Conservation (phyloP, 306 rosid species). For the Nissolia schottii region DNA sequence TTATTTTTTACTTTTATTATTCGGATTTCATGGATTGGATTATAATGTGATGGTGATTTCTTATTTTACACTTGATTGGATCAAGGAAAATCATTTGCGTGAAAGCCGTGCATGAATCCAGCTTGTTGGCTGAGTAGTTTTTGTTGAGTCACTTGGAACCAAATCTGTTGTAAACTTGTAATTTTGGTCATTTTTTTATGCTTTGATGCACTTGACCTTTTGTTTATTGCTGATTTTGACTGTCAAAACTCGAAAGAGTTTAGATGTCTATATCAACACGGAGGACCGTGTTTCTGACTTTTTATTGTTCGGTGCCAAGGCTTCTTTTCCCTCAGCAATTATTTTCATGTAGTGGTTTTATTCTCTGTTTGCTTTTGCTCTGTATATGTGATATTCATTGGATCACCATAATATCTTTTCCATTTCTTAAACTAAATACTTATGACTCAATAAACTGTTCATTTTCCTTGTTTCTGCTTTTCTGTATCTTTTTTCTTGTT, state of each 20-base stretch:
- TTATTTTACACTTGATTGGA: background rate
- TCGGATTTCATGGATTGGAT: slow-evolving; percentile 1
- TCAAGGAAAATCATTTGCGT: too few species aligned
- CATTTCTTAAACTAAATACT: background rate
- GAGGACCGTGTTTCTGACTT: background rate
- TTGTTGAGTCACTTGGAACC: background rate
- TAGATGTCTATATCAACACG: background rate
- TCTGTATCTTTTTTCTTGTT: background rate
- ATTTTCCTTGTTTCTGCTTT: background rate
- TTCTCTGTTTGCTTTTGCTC: background rate
- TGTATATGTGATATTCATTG: background rate
- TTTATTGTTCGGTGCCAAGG: background rate
- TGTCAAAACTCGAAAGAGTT: background rate
- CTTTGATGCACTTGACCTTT: background rate
- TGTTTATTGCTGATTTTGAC: background rate
- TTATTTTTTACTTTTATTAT: background rate
- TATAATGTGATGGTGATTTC: background rate
- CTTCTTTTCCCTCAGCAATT: background rate
- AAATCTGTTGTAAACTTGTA: background rate
- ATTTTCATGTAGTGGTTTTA: background rate
- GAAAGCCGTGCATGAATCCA: too few species aligned
- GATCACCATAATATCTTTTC: background rate
- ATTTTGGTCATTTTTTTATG: background rate
- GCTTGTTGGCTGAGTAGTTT: slow-evolving; percentile 3
- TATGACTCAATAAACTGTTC: background rate